These are phyloP conservation scores for Cladorrhinum sp. DNA, from an alignment of 2,329 filamentous ascomycete species.

Conservation along the genomic window DNA sequence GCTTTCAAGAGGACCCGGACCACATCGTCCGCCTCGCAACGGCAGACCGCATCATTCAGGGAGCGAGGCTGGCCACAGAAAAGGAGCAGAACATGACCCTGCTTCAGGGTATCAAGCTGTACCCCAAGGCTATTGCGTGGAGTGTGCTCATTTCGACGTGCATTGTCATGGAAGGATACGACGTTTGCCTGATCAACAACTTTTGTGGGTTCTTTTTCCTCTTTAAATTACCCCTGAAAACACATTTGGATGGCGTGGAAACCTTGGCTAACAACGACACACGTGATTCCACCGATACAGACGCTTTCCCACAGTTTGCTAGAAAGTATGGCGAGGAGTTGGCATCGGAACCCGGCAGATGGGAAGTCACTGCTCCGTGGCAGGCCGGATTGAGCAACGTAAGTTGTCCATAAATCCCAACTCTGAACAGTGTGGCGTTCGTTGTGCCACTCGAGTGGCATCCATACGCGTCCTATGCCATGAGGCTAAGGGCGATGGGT, in stretches of 20 bases:
- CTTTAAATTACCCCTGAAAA: background rate
- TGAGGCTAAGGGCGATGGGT: background rate
- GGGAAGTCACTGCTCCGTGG: conserved; percentile 59
- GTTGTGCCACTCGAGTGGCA: background rate
- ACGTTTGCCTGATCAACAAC: conserved; percentile 77
- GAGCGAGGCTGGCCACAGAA: conserved; percentile 50
- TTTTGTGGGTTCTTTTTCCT: conserved; percentile 52
- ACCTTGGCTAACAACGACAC: conserved; percentile 11
- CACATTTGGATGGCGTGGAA: conserved; percentile 2
- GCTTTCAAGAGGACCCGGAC: conserved; percentile 16
- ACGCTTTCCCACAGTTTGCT: conserved; percentile 57
- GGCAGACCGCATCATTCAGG: conserved; percentile 39
- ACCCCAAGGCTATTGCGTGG: conserved; percentile 84
- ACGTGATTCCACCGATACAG: conserved; percentile 24
- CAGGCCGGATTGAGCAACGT: conserved; percentile 59
- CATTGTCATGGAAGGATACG: conserved; percentile 90
- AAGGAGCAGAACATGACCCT: conserved; percentile 70
- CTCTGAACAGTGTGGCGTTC: background rate
- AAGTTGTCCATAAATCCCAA: background rate
- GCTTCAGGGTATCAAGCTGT: conserved; percentile 72
- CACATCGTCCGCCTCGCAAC: conserved; percentile 24
- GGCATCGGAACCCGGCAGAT: conserved; percentile 38
- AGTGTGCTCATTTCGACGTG: conserved; percentile 83
- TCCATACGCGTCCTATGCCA: background rate
- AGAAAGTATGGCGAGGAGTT: conserved; percentile 53